These are phyloP conservation scores for Aspergillus quadrilineatus DNA, from an alignment of 2,329 filamentous ascomycete species.

Conservation along the genomic window DNA sequence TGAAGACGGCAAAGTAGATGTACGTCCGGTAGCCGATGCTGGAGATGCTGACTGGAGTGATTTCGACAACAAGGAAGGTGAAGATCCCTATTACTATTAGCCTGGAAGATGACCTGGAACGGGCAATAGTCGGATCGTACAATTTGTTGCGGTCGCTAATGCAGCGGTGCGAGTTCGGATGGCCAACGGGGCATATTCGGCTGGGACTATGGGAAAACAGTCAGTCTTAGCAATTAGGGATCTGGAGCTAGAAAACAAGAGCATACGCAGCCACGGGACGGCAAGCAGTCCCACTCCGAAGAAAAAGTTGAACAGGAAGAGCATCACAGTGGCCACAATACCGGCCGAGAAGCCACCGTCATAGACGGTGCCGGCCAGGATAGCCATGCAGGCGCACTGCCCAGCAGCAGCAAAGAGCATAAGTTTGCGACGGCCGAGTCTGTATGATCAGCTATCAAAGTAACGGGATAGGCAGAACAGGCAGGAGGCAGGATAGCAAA, in stretches of 20 bases:
- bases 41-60: conserved; percentile 46
- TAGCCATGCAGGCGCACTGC: conserved; percentile 51
- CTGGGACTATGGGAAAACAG: conserved; percentile 32
- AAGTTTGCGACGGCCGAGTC: conserved; percentile 56
- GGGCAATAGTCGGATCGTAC: conserved; percentile 5
- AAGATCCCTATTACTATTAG: conserved; percentile 39
- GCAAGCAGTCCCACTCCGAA: conserved; percentile 52
- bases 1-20: conserved; percentile 48
- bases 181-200: conserved; percentile 47
- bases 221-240: conserved; percentile 1
- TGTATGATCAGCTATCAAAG: background rate
- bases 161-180: conserved; percentile 53
- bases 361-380: conserved; percentile 47
- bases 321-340: conserved; percentile 49
- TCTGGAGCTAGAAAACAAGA: background rate
- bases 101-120: conserved; percentile 3
- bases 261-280: conserved; percentile 42
- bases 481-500: too few species aligned
- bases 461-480: too few species aligned
- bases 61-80: conserved; percentile 48
- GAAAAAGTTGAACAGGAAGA: conserved; percentile 57
- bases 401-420: conserved; percentile 58
- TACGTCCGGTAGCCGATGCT: conserved; percentile 44
- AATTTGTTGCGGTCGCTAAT: conserved; percentile 52
- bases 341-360: conserved; percentile 39